Evolutionary conservation across 352 stramenopile genomes (phyloP).

Genomic region (Pythium scleroteichum): DNA sequence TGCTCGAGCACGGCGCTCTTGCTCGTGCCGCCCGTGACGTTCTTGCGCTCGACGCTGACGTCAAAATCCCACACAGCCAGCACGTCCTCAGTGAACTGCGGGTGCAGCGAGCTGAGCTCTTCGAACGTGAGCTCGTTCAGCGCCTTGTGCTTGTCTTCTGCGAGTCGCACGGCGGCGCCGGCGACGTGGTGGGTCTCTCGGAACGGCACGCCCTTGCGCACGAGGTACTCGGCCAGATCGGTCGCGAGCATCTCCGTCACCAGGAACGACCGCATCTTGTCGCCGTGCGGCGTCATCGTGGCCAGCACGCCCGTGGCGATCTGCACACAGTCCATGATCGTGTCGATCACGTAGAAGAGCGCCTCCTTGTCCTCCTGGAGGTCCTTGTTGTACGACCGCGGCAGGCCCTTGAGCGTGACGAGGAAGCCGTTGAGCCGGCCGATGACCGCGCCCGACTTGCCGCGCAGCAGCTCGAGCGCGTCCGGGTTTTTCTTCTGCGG

Average conservation of each 20-base stretch:
- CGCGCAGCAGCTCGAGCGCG: conserved; percentile 96
- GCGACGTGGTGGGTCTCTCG: conserved; percentile 99
- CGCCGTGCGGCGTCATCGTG: conserved; percentile 95
- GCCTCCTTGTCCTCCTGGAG: conserved; percentile 99
- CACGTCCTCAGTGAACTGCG: conserved; percentile 90
- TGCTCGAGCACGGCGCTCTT: conserved; percentile 80
- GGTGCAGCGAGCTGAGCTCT: conserved; percentile 87
- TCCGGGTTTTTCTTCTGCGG: conserved; percentile 99
- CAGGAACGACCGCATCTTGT: conserved; percentile 94
- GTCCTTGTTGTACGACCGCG: conserved; percentile 99
- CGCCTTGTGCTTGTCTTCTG: conserved; percentile 86
- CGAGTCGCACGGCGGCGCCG: conserved; percentile 91
- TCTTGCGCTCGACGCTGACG: conserved; percentile 90
- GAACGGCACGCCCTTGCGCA: conserved; percentile 98
- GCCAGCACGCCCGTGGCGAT: conserved; percentile 96
- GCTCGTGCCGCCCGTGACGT: conserved; percentile 83
- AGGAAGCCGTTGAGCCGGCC: conserved; percentile 95
- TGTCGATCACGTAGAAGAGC: conserved; percentile 97
- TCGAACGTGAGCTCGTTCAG: conserved; percentile 89
- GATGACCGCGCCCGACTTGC: conserved; percentile 96
- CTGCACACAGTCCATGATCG: conserved; percentile 95
- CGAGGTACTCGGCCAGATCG: conserved; percentile 98
- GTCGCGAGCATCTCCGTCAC: conserved; percentile 99
- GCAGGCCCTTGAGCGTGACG: conserved; percentile 96
- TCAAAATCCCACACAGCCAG: conserved; percentile 91